phyloP scores from a whole-genome alignment of 306 rosid species.

The Sophora flavescens region DNA sequence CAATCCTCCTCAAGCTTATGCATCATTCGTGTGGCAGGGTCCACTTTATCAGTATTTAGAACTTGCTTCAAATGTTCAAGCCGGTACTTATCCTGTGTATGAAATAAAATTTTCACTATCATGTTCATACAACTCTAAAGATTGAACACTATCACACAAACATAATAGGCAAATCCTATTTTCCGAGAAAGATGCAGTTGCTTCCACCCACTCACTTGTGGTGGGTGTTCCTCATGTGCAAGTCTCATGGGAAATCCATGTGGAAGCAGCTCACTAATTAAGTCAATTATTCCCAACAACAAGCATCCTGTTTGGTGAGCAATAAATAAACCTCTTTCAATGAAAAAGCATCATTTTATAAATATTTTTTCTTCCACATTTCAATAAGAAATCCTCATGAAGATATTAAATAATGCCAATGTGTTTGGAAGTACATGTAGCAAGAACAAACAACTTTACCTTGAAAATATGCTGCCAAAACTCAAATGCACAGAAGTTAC shows the following conservation, averaged over 20 bases:
- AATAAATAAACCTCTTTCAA: slow-evolving; percentile 16
- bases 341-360: slow-evolving; percentile 13
- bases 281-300: neutral
- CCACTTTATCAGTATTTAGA: slow-evolving; percentile 49
- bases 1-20: slow-evolving; percentile 74
- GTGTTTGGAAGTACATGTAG: slow-evolving; percentile 36
- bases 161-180: slow-evolving; percentile 28
- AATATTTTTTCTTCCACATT: slow-evolving; percentile 22
- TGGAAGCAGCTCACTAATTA: slow-evolving; percentile 19
- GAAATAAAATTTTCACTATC: slow-evolving; percentile 39
- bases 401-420: slow-evolving; percentile 36
- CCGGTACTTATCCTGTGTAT: slow-evolving; percentile 65
- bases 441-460: slow-evolving; percentile 56
- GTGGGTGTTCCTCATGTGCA: slow-evolving; percentile 2
- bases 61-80: slow-evolving; percentile 69
- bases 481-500: slow-evolving; percentile 77
- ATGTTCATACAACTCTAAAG: slow-evolving; percentile 25
- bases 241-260: slow-evolving; percentile 21
- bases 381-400: slow-evolving; percentile 10
- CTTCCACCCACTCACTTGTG: slow-evolving; percentile 17
- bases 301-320: slow-evolving; percentile 10
- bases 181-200: slow-evolving; percentile 11
- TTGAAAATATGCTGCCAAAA: slow-evolving; percentile 90
- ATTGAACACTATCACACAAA: neutral
- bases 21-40: slow-evolving; percentile 46